Evolutionary conservation across 352 stramenopile genomes (phyloP), one percentile per base, ranked within the genome.

Genomic region (Phytopythium oedochilum): DNA sequence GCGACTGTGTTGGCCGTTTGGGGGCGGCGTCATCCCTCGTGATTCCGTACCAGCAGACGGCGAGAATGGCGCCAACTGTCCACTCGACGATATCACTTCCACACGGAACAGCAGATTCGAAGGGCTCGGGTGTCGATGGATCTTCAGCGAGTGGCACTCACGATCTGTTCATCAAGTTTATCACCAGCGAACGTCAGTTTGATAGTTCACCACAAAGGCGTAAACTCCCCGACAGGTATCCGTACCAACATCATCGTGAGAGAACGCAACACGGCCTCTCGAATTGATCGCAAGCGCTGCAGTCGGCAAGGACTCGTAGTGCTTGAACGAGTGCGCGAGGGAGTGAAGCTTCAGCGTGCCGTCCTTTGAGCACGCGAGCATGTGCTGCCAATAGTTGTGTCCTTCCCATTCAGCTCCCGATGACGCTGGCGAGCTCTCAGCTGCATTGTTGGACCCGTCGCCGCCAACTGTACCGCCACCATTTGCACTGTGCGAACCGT

Each of bases 321-420:
- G 83, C 50, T 95, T 95, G 49, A 92, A 84, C 2, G 81, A 78
- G 39, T 95, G 77, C 0, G 85, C 80, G 23, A 96, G 83, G 3
- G 86, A 91, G 56, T 96, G 86, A 0, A 96, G 75, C 57, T 91
- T 92, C 0, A 96, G 61, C 3, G 86, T 96, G 0, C 83, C 84
- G 53, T 96, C 86, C 54, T 96, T 96, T 0, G 83, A 94, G 47
- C 86, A 96, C 4, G 83, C 82, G 23, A 96, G 66, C 78, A 95
- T 92, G 55, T 95, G 85, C 50, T 95, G 85, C 85, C 85, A 95
- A 53, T 85, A 92, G 18, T 86, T 66, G 20, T 86, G 80, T 2
- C 85, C 83, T 57, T 91, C 81, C 68, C 71, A 86, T 25, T 93
- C 85, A 0, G 59, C 63, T 55, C 31, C 56, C 50, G 60, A 63